Conservation (phyloP, 2,329 filamentous ascomycete species). For the Pseudovirgaria hyperparasitica region DNA sequence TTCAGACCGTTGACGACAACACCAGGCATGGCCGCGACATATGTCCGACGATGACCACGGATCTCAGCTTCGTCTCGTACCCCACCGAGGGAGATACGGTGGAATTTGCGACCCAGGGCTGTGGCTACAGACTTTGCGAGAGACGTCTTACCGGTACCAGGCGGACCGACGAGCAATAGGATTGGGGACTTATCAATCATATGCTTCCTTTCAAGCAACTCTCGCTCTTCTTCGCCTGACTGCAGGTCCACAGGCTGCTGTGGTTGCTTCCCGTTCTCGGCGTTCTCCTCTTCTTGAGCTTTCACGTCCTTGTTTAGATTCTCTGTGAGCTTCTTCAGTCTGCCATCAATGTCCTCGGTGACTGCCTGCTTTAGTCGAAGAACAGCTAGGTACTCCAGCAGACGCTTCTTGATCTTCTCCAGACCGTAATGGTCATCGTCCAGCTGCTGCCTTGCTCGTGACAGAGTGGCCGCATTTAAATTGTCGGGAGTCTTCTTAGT, state of each 20-base stretch:
- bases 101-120: constrained; percentile 87
- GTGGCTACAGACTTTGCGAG: constrained; percentile 86
- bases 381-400: constrained; percentile 94
- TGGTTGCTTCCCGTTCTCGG: constrained; percentile 22
- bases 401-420: constrained; percentile 91
- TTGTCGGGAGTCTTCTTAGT: constrained; percentile 71
- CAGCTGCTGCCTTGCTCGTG: constrained; percentile 72
- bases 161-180: constrained; percentile 80
- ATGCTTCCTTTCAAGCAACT: constrained; percentile 65
- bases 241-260: constrained; percentile 12
- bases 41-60: constrained; percentile 83
- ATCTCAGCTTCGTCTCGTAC: constrained; percentile 97
- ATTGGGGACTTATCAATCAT: constrained; percentile 95
- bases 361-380: constrained; percentile 85
- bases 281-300: constrained; percentile 22
- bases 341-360: constrained; percentile 68
- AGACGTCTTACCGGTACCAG: constrained; percentile 92
- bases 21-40: constrained; percentile 98
- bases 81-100: constrained; percentile 90
- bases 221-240: constrained; percentile 45
- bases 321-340: constrained; percentile 46
- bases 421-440: constrained; percentile 94
- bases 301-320: constrained; percentile 25
- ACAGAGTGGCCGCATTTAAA: constrained; percentile 67
- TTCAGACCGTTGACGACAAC: constrained; percentile 85